Evolutionary conservation across 345 rosid species (phyloP), one percentile per base, ranked within the genome.

Genomic region (Eucalyptus microcorys): DNA sequence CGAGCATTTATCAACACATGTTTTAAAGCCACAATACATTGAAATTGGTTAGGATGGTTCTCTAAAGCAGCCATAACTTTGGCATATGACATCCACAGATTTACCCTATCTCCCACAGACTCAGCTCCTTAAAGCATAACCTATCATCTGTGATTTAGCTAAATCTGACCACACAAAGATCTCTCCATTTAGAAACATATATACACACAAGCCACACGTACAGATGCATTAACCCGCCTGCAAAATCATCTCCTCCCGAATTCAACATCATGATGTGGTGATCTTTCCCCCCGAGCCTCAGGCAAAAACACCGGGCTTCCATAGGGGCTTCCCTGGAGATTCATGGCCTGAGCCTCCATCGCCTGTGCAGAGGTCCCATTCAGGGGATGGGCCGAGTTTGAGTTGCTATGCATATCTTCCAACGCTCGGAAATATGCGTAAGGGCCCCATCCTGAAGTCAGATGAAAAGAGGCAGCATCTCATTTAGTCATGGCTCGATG

Each of bases 161-260:
- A 76, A 19, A 37, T 37, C 45, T 71, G 7, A 71, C 27, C 45
- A 42, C 45, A 71, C 83, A 71, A 37, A 40, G 27, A 21, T 76
- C 83, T 37, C 22, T 76, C 26, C 83, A 37, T 37, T 5, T 5
- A 21, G 22, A 22, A 37, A 21, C 14, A 76, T 76, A 76, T 21
- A 19, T 37, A 76, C 8, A 76, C 27, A 37, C 15, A n/a, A n/a
- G n/a, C 45, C 83, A 76, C 14, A 37, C 83, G 47, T 37, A 37
- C 83, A 76, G 42, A 71, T 71, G 83, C 83, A 37, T 21, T 12
- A 19, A 71, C 83, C 83, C 27, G 42, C 45, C 83, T 2, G 83
- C 88, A 86, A 14, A 37, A 66, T 87, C 84, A 93, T 90, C 89
- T 94, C 95, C 89, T 92, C 93, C 94, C 91, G 89, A 91, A 93